phyloP scores from a whole-genome alignment of 1,284 basidiomycete genomes.

The Tetrapyrgos nigripes region DNA sequence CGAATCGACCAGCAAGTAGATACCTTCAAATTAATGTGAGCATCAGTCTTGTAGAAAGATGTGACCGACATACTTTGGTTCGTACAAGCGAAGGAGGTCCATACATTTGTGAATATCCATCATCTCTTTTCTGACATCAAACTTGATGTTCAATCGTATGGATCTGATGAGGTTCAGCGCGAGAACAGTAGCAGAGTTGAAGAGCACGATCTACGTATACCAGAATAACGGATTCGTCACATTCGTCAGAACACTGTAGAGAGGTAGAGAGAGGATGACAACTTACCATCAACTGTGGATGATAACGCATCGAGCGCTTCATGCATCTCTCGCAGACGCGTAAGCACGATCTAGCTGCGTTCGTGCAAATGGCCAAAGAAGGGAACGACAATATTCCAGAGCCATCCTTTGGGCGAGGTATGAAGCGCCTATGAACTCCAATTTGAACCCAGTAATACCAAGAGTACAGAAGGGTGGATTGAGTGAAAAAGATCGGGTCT shows the following conservation, averaged over 20 bases:
- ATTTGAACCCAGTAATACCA: constrained; percentile 9
- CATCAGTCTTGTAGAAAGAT: background rate
- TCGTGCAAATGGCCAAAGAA: constrained; percentile 7
- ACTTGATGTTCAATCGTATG: background rate
- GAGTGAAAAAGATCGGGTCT: constrained; percentile 6
- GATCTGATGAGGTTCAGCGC: constrained; percentile 10
- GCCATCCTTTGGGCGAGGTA: constrained; percentile 4
- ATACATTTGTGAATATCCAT: constrained; percentile 9
- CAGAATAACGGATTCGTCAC: background rate
- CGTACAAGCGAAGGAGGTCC: constrained; percentile 7
- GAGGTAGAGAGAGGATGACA: constrained; percentile 1
- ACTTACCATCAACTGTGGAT: constrained; percentile 6
- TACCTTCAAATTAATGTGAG: constrained; percentile 1
- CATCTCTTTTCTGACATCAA: constrained; percentile 2
- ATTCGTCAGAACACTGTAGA: background rate
- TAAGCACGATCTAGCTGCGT: constrained; percentile 6
- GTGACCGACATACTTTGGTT: constrained; percentile 3
- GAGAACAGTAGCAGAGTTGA: constrained; percentile 12
- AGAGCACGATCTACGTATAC: constrained; percentile 7
- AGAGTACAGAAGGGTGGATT: constrained; percentile 4
- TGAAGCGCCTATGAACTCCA: constrained; percentile 10
- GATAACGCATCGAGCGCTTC: background rate
- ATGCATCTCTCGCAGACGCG: constrained; percentile 1
- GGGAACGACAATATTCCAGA: background rate
- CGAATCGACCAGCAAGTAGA: constrained; percentile 2